Evolutionary conservation across 1,284 basidiomycete genomes (phyloP).

Genomic region (Malassezia arunalokei): DNA sequence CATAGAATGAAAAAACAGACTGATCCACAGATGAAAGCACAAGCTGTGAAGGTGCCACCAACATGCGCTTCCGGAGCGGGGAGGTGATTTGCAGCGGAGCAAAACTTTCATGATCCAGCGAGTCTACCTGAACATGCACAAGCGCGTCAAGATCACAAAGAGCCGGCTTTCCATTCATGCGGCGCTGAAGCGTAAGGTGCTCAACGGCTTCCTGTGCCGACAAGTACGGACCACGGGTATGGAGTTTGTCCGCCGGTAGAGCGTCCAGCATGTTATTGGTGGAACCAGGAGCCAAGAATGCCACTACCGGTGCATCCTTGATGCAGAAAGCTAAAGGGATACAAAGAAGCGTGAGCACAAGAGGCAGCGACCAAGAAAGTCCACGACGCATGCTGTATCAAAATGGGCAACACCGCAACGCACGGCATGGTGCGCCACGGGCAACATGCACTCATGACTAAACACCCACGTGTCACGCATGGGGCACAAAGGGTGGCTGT

Average conservation of each 20-base stretch:
- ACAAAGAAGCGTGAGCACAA: constrained; percentile 5
- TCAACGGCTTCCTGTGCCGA: constrained; percentile 1
- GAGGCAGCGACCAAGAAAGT: not conserved
- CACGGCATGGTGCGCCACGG: no score
- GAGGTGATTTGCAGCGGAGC: not conserved
- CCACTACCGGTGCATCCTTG: constrained; percentile 2
- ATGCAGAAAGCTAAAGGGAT: not conserved
- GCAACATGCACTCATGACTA: no score
- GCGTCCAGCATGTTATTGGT: constrained; percentile 2
- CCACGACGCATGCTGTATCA: no score
- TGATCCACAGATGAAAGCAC: constrained; percentile 9
- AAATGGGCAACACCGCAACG: no score
- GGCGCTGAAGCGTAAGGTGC: constrained; percentile 7
- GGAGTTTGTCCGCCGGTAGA: not conserved
- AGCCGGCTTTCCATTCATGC: constrained; percentile 1
- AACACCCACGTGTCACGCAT: no score
- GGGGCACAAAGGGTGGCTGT: no score
- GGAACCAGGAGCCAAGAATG: constrained; percentile 7
- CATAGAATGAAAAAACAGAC: not conserved
- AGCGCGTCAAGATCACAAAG: constrained; percentile 10
- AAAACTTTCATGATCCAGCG: constrained; percentile 1
- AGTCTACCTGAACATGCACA: constrained; percentile 10
- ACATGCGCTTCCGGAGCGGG: constrained; percentile 7
- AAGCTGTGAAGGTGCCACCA: constrained; percentile 7
- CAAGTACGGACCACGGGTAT: not conserved